Conservation (phyloP, 495 filamentous ascomycete species). For the Bathelium albidoporum region DNA sequence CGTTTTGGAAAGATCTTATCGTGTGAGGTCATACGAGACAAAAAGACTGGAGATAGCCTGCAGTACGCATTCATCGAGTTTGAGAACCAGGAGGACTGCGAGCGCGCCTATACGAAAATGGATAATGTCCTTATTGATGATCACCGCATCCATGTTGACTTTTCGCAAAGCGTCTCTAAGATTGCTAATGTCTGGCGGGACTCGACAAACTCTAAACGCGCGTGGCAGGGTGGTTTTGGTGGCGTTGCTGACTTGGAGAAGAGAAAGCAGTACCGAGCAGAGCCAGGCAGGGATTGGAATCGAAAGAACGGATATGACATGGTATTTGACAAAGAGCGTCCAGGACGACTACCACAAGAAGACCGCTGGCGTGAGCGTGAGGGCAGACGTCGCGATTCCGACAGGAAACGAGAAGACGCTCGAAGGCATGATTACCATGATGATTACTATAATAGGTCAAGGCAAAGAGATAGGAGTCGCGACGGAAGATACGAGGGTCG, state of each 20-base stretch:
- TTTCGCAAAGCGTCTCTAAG: conserved; percentile 89
- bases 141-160: conserved; percentile 95
- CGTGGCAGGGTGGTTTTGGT: conserved; percentile 72
- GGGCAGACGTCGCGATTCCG: conserved; percentile 11
- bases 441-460: conserved; percentile 18
- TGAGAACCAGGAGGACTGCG: conserved; percentile 80
- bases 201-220: conserved; percentile 75
- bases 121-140: conserved; percentile 93
- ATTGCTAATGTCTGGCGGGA: conserved; percentile 84
- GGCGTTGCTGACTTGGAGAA: conserved; percentile 79
- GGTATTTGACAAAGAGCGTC: conserved; percentile 71
- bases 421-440: conserved; percentile 22
- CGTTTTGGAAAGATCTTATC: conserved; percentile 93
- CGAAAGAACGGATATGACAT: conserved; percentile 53
- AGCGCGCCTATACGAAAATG: conserved; percentile 98
- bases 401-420: conserved; percentile 12
- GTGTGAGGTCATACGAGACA: conserved; percentile 93
- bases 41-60: conserved; percentile 83
- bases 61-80: conserved; percentile 99
- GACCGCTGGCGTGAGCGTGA: conserved; percentile 3
- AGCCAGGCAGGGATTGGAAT: conserved; percentile 33
- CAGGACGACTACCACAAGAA: conserved; percentile 29
- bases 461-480: conserved; percentile 17
- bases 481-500: conserved; percentile 12
- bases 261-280: conserved; percentile 77